Conservation (phyloP, 108 stramenopile species). For the Skeletonema tropicum region DNA sequence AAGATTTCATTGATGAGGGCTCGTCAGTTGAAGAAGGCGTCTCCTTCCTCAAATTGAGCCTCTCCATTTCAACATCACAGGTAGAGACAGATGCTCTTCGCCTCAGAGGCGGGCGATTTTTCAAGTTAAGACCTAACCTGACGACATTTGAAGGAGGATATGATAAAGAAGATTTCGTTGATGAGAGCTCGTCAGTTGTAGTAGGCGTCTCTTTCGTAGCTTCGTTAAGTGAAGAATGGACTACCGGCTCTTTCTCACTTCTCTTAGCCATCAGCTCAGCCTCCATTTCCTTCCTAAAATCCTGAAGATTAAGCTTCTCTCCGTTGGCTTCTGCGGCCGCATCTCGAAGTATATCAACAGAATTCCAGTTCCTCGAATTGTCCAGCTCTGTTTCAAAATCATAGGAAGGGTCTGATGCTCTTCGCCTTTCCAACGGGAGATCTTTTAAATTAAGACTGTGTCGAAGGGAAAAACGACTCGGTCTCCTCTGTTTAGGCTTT, state of each 20-base stretch:
- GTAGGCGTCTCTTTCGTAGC: neutral
- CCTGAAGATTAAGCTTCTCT: neutral
- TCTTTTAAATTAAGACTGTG: constrained; percentile 1
- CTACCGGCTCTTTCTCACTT: neutral
- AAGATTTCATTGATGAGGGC: neutral
- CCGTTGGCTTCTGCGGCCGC: constrained; percentile 8
- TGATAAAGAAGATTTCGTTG: neutral
- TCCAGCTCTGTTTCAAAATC: neutral
- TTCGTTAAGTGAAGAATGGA: neutral
- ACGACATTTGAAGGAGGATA: neutral
- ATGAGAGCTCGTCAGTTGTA: neutral
- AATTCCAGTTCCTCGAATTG: neutral
- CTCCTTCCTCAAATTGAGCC: too few species aligned
- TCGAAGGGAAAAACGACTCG: neutral
- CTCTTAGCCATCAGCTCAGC: neutral
- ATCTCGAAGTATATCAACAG: neutral
- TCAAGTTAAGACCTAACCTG: too few species aligned
- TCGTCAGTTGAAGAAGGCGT: too few species aligned
- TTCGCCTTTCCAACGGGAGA: neutral
- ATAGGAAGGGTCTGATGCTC: neutral
- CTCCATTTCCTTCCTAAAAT: neutral
- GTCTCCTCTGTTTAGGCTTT: neutral
- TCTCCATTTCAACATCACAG: neutral
- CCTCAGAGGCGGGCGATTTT: too few species aligned
- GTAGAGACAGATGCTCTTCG: neutral